These are phyloP conservation scores for Cordia subcordata DNA, from an alignment of 257 asterid species.

Conservation along the genomic window DNA sequence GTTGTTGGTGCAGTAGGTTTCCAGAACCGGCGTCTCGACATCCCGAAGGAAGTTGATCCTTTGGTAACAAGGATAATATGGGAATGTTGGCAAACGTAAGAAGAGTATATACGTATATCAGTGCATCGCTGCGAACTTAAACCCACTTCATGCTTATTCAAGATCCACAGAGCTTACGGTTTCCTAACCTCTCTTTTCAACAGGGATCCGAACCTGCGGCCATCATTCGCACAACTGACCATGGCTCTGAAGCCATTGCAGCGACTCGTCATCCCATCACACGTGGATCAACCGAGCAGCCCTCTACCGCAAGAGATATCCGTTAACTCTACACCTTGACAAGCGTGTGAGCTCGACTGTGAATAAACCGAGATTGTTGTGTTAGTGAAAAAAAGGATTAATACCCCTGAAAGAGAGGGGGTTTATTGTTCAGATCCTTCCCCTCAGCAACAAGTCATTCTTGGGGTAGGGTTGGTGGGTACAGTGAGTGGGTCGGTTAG, in stretches of 20 bases:
- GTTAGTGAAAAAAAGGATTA: neutral
- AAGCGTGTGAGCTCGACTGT: slow-evolving; percentile 4
- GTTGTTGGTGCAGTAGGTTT: slow-evolving; percentile 99
- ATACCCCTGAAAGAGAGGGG: neutral
- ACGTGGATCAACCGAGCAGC: slow-evolving; percentile 48
- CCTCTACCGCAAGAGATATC: slow-evolving; percentile 53
- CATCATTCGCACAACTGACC: slow-evolving; percentile 83
- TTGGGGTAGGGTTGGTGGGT: neutral
- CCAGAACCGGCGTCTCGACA: slow-evolving; percentile 95
- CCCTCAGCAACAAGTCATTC: neutral
- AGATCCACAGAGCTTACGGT: neutral
- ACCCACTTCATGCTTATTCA: neutral
- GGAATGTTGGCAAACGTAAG: slow-evolving; percentile 99
- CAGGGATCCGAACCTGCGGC: slow-evolving; percentile 94
- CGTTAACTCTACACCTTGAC: slow-evolving; percentile 59
- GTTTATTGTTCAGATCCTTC: neutral
- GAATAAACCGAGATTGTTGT: neutral
- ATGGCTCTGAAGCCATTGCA: slow-evolving; percentile 89
- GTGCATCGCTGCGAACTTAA: neutral
- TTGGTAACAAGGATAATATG: slow-evolving; percentile 87
- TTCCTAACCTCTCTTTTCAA: slow-evolving; percentile 11
- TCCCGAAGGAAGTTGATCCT: slow-evolving; percentile 94
- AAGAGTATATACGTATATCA: too few species aligned
- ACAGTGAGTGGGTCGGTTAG: too few species aligned
- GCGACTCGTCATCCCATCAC: slow-evolving; percentile 64